Conservation (phyloP, 2,329 filamentous ascomycete species). For the Neofusicoccum parvum region DNA sequence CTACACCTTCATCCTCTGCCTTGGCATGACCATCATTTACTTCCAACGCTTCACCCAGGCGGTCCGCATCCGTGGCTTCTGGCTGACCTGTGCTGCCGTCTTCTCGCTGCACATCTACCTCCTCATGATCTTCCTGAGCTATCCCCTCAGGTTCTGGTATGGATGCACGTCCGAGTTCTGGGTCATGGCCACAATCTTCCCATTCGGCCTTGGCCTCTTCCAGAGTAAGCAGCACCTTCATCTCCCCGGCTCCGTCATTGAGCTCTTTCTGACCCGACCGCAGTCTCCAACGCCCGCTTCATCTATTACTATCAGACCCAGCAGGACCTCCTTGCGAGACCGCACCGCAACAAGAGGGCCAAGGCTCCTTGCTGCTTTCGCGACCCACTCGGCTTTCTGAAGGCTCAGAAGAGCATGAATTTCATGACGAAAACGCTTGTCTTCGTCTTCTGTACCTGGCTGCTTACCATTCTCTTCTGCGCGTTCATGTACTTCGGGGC, state of each 20-base stretch:
- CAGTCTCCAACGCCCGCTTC: constrained; percentile 15
- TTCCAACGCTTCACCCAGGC: constrained; percentile 11
- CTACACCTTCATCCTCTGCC: constrained; percentile 2
- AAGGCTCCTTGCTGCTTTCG: background rate
- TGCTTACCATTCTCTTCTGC: background rate
- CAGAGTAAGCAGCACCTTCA: background rate
- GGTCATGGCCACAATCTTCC: constrained; percentile 17
- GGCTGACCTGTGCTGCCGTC: background rate
- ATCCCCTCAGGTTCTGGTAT: constrained; percentile 20
- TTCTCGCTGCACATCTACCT: constrained; percentile 11
- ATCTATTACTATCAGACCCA: constrained; percentile 15
- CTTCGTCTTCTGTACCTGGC: background rate
- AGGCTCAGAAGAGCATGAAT: background rate
- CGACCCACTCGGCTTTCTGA: constrained; percentile 1
- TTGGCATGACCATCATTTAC: background rate
- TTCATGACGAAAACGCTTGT: background rate
- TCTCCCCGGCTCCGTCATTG: no score
- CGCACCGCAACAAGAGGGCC: background rate
- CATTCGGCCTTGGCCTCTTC: constrained; percentile 5
- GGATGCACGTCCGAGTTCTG: constrained; percentile 15
- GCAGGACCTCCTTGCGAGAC: background rate
- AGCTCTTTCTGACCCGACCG: background rate
- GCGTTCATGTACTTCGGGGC: constrained; percentile 9
- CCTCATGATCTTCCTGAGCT: background rate
- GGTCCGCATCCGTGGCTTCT: constrained; percentile 14